These are phyloP conservation scores for Calonectria pseudoreteaudii DNA, from an alignment of 2,329 filamentous ascomycete genomes.

Conservation along the genomic window DNA sequence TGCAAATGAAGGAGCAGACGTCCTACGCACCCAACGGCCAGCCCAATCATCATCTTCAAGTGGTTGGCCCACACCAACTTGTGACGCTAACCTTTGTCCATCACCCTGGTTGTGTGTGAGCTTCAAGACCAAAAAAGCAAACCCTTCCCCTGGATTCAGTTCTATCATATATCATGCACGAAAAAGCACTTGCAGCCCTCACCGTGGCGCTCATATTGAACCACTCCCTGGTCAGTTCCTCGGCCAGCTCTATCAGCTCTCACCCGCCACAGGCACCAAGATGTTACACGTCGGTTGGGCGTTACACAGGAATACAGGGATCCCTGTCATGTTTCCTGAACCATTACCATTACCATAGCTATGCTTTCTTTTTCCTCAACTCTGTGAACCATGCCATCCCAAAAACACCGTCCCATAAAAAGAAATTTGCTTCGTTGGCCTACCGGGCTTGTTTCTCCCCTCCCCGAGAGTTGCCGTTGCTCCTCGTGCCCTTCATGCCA, in stretches of 20 bases:
- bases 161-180: constrained; percentile 4
- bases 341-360: constrained; percentile 6
- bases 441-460: constrained; percentile 5
- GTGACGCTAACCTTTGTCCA: not conserved
- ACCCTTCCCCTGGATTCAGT: not conserved
- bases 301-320: constrained; percentile 1
- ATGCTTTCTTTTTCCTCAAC: not conserved
- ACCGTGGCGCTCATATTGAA: not conserved
- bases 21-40: not conserved
- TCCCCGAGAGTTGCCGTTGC: not conserved
- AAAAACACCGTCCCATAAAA: not conserved
- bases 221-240: not conserved
- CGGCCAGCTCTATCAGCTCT: not conserved
- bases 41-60: not conserved
- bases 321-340: constrained; percentile 3
- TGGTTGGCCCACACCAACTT: not conserved
- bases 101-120: not conserved
- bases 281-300: constrained; percentile 2
- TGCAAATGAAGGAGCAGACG: not conserved
- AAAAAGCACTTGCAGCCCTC: constrained; percentile 9
- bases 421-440: not conserved
- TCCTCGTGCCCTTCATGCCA: constrained; percentile 5
- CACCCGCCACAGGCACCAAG: not conserved
- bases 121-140: not conserved
- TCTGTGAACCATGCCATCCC: not conserved